Evolutionary conservation across 306 rosid species (phyloP).

Genomic region (Dalbergia cochinchinensis): DNA sequence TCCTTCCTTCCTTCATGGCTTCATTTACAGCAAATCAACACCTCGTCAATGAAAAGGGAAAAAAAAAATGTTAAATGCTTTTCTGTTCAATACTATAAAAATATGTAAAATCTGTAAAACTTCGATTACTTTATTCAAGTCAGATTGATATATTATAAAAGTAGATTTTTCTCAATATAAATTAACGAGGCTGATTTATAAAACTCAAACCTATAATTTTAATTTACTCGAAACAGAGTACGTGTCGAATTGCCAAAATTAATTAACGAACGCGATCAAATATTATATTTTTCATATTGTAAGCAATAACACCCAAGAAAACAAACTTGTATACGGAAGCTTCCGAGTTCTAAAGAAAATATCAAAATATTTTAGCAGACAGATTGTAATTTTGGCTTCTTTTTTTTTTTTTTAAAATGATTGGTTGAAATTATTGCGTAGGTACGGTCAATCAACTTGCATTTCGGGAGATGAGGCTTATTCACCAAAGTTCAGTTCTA

Average conservation of each 20-base stretch:
- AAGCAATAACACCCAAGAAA: not conserved
- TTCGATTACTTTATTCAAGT: too few species aligned
- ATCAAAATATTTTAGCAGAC: not conserved
- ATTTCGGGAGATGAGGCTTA: not conserved
- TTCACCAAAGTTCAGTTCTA: not conserved
- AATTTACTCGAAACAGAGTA: too few species aligned
- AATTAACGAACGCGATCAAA: too few species aligned
- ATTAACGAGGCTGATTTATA: too few species aligned
- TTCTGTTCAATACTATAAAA: too few species aligned
- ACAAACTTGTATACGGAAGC: not conserved
- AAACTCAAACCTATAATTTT: too few species aligned
- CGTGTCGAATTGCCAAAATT: too few species aligned
- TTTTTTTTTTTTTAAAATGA: not conserved
- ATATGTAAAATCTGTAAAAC: too few species aligned
- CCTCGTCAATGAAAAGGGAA: not conserved
- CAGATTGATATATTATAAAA: too few species aligned
- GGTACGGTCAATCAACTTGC: not conserved
- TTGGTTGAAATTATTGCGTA: not conserved
- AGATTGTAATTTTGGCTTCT: not conserved
- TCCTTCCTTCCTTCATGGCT: not conserved
- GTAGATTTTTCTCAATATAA: too few species aligned
- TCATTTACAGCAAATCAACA: not conserved
- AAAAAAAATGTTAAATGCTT: too few species aligned
- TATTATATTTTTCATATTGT: not conserved
- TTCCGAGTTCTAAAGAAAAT: not conserved